phyloP scores from a whole-genome alignment of 225 moss, liverwort and hornwort genomes.

The Thuidium tamariscinum region DNA sequence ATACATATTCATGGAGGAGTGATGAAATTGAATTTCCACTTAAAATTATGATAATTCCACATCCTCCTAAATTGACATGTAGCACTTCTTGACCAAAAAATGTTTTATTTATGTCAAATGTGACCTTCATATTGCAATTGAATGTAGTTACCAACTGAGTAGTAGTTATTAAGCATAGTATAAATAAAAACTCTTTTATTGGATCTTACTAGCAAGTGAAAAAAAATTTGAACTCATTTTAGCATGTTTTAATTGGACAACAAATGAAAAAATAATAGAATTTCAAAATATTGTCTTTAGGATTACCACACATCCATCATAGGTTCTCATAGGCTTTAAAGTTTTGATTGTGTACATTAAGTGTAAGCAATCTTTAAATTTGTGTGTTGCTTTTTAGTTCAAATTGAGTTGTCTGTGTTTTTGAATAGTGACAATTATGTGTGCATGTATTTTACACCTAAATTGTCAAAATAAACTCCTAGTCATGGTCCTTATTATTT shows the following conservation, averaged over 20 bases:
- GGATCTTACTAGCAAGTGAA: too few relatives aligned
- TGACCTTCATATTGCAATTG: background rate
- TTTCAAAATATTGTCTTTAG: background rate
- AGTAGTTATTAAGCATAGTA: background rate
- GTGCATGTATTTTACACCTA: background rate
- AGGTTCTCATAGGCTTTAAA: background rate
- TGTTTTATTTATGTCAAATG: background rate
- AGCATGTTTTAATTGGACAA: background rate
- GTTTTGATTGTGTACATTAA: background rate
- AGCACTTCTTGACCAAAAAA: background rate
- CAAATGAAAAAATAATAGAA: background rate
- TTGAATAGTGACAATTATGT: background rate
- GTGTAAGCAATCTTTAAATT: background rate
- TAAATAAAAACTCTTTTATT: background rate
- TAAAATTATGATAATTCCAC: background rate
- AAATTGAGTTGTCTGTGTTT: background rate
- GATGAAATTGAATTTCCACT: background rate
- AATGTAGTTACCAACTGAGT: background rate
- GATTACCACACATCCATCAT: accelerated
- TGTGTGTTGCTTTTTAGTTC: background rate
- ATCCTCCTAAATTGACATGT: too few relatives aligned
- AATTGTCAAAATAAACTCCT: accelerated
- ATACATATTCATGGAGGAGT: accelerated
- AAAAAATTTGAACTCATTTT: background rate
- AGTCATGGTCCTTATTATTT: background rate